These are phyloP conservation scores for Sugiyamaella japonica DNA, from an alignment of 1,139 yeast genomes.

Conservation along the genomic window DNA sequence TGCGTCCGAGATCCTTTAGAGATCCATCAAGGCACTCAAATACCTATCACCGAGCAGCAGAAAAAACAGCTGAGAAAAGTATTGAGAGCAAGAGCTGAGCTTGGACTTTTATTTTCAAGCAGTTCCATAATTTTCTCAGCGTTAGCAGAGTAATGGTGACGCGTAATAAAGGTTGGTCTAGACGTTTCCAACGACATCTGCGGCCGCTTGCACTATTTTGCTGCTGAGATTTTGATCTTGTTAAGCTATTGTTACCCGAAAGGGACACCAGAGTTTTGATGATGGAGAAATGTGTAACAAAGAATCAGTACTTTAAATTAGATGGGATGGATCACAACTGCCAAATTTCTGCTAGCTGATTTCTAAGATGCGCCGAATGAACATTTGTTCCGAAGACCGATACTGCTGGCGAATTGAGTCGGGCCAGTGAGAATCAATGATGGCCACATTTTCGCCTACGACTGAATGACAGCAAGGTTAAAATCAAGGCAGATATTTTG, in stretches of 20 bases:
- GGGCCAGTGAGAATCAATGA: too few relatives aligned
- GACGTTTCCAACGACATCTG: background rate
- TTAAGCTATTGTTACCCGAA: background rate
- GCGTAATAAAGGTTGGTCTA: too few relatives aligned
- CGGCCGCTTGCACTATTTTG: background rate
- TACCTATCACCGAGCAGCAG: too few relatives aligned
- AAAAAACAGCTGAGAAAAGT: too few relatives aligned
- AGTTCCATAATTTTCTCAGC: too few relatives aligned
- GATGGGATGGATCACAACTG: background rate
- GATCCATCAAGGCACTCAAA: background rate
- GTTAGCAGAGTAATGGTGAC: too few relatives aligned
- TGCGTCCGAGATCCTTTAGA: background rate
- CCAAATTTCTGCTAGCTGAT: background rate
- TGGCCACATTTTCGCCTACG: background rate
- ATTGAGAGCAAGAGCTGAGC: too few relatives aligned
- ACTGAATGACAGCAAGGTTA: background rate
- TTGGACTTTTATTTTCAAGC: too few relatives aligned
- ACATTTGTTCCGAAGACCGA: too few relatives aligned
- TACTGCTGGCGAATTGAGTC: background rate
- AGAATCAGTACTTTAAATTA: background rate
- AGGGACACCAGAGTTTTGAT: background rate
- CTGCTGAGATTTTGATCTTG: background rate
- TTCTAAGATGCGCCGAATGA: too few relatives aligned
- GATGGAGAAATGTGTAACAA: background rate
- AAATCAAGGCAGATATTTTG: background rate